Conservation (phyloP, 148 eudicot genomes). For the Persicaria tinctoria region DNA sequence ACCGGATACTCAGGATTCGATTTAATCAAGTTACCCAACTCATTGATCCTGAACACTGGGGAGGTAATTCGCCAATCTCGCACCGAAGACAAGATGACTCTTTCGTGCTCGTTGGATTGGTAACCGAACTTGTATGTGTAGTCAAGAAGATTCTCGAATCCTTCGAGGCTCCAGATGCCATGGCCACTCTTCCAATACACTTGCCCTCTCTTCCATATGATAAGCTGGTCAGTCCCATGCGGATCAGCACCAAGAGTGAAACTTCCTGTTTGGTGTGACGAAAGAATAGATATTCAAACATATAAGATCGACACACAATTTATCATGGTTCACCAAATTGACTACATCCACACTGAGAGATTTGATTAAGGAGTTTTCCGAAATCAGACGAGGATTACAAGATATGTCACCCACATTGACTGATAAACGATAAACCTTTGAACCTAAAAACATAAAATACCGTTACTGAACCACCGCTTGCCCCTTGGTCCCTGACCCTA, state of each 20-base stretch:
- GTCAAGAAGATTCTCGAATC: conserved; percentile 17
- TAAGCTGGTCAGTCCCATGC: conserved; percentile 17
- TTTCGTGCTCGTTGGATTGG: not conserved
- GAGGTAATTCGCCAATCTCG: conserved; percentile 4
- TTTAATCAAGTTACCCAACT: not conserved
- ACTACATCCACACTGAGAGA: no score
- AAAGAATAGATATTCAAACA: no score
- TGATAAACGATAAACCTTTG: no score
- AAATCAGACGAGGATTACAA: no score
- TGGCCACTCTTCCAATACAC: conserved; percentile 24
- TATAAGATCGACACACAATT: no score
- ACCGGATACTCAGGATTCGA: not conserved
- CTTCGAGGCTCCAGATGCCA: conserved; percentile 15
- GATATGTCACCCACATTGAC: no score
- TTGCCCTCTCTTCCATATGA: conserved; percentile 21
- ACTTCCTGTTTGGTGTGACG: not conserved
- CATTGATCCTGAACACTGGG: not conserved
- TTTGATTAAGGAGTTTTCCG: no score
- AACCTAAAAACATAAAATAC: no score
- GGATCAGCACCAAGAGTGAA: conserved; percentile 7
- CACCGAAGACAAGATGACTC: not conserved
- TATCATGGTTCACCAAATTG: no score
- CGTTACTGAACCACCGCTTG: no score
- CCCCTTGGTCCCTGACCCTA: no score
- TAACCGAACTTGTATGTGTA: conserved; percentile 16